Evolutionary conservation across 192 early-diverging fungal genomes (phyloP).

Genomic region (Allomyces macrogynus): DNA sequence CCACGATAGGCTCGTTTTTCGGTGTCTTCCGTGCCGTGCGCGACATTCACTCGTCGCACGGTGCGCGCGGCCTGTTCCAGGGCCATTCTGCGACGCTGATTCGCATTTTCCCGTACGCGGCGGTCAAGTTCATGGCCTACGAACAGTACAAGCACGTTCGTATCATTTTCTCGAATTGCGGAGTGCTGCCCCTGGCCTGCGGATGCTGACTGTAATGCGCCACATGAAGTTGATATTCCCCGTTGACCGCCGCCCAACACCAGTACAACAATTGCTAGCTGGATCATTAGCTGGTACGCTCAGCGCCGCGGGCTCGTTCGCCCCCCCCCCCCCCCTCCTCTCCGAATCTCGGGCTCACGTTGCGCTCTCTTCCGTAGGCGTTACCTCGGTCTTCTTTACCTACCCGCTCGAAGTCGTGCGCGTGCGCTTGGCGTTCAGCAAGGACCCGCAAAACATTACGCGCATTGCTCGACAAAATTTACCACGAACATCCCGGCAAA

Average conservation of each 20-base stretch:
- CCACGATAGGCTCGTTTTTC: slow-evolving; percentile 34
- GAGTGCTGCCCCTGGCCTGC: no score
- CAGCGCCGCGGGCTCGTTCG: background rate
- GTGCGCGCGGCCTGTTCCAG: slow-evolving; percentile 67
- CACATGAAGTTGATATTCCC: background rate
- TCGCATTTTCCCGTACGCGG: slow-evolving; percentile 89
- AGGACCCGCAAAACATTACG: slow-evolving; percentile 8
- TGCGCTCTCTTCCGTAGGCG: slow-evolving; percentile 24
- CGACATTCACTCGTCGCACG: slow-evolving; percentile 50
- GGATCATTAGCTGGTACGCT: slow-evolving; percentile 43
- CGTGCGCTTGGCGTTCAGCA: slow-evolving; percentile 75
- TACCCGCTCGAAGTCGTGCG: slow-evolving; percentile 90
- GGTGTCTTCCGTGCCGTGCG: slow-evolving; percentile 64
- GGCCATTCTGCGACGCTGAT: slow-evolving; percentile 85
- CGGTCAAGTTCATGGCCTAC: slow-evolving; percentile 91
- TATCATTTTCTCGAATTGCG: no score
- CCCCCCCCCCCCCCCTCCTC: background rate
- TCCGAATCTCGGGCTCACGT: slow-evolving; percentile 3
- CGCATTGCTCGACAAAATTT: slow-evolving; percentile 33
- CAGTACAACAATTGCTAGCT: slow-evolving; percentile 53
- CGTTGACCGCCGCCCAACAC: slow-evolving; percentile 11
- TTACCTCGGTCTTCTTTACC: slow-evolving; percentile 67
- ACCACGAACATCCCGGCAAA: slow-evolving; percentile 41
- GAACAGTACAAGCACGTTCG: slow-evolving; percentile 55
- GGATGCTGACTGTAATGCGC: no score